Evolutionary conservation across 768 basidiomycete genomes (phyloP), one percentile per base, ranked within the genome.

Genomic region (Termitomyces heimii): DNA sequence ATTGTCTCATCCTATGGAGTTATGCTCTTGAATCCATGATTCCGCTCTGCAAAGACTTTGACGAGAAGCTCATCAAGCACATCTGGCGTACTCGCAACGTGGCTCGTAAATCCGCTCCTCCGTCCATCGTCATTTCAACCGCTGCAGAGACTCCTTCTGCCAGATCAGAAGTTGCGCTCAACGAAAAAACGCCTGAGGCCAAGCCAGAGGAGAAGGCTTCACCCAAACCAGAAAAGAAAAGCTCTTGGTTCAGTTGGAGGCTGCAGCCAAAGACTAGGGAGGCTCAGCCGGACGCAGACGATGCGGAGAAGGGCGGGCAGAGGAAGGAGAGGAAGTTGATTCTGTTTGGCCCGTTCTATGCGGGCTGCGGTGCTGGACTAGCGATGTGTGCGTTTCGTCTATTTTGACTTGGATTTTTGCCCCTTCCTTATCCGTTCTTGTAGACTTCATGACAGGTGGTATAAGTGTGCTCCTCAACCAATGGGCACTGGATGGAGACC

Each of bases 1-100:
- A 82, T 16, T 83, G 87, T 14, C 81, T 94, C n/a, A 78, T 94
- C 24, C 81, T 93, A 24, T 94, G 92, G 92, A 81, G 85, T 1
- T 89, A 92, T 68, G 76, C 82, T 58, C 75, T 93, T 42, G 81
- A 80, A 60, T 66, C 67, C 42, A 86, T 94, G 62, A 84, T 92
- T 57, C 83, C 86, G 0, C 70, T 85, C 18, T 85, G 80, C 67
- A 79, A 79, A 53, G 89, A 89, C 64, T 87, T 91, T 62, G 87
- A 91, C 63, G 81, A 86, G 39, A 84, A 85, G 62, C 77, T 94
- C 67, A 90, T 93, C 75, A 83, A 84, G 65, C 85, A 88, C 64
- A 86, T 94, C 53, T 92, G 92, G 91, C 72, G 78, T 42, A 76
- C 75, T 10, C 77, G 83, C 22, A 60, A 68, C 22, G 59, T 65